Percentiles rank a stretch among this genome's conserved stretches.
Evolutionary conservation across 176 grass and related monocot species (phyloP).

Genomic region (Ananas comosus): DNA sequence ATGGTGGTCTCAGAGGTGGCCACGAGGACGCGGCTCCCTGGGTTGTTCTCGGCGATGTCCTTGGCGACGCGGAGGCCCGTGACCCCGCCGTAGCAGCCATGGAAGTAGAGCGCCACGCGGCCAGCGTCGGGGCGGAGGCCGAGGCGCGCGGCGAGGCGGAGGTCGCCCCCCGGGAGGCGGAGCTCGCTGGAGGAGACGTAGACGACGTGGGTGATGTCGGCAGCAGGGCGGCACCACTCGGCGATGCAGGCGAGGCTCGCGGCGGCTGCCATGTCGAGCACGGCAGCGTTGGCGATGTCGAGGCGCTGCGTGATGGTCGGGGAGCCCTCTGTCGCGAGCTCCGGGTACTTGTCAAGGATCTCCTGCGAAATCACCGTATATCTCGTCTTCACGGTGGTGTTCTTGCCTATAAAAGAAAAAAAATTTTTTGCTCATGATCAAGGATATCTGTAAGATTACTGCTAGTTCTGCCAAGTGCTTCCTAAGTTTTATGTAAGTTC

Average conservation of each 20-base stretch:
- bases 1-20: constrained; percentile 77
- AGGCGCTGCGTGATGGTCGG: constrained; percentile 69
- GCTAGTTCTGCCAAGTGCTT: no score
- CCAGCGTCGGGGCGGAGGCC: constrained; percentile 42
- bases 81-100: constrained; percentile 76
- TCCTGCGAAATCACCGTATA: constrained; percentile 84
- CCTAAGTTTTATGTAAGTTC: no score
- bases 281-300: constrained; percentile 66
- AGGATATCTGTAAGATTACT: not conserved
- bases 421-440: not conserved
- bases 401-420: constrained; percentile 42
- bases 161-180: constrained; percentile 72
- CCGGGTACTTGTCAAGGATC: constrained; percentile 67
- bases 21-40: constrained; percentile 62
- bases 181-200: constrained; percentile 84
- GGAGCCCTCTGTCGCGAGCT: constrained; percentile 54
- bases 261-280: constrained; percentile 53
- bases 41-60: constrained; percentile 92
- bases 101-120: constrained; percentile 65
- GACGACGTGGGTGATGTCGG: constrained; percentile 77
- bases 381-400: constrained; percentile 72
- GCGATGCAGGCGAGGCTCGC: constrained; percentile 46
- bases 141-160: constrained; percentile 59
- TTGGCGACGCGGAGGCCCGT: constrained; percentile 77
- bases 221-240: constrained; percentile 49